Percentiles rank a stretch among this genome's conserved stretches.
phyloP scores from a whole-genome alignment of 2,329 filamentous ascomycete species.

The Neospermospora avenae region DNA sequence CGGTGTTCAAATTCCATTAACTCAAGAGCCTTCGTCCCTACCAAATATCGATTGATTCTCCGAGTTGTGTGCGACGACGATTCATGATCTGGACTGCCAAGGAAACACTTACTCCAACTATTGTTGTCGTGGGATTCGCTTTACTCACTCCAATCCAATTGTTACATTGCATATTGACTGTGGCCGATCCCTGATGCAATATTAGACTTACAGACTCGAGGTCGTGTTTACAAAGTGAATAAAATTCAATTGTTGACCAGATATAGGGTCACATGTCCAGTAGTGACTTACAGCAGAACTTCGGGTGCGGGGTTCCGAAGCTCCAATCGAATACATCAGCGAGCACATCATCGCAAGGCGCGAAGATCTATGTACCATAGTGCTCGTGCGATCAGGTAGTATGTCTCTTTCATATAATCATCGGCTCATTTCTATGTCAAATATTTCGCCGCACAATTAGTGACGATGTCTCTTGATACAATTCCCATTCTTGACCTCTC shows the following conservation, averaged over 20 bases:
- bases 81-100: no score
- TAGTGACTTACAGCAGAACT: not conserved
- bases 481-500: conserved; percentile 78
- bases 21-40: no score
- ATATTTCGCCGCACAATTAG: not conserved
- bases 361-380: not conserved
- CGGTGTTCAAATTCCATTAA: no score
- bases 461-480: conserved; percentile 54
- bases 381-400: not conserved
- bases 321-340: not conserved
- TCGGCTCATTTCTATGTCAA: not conserved
- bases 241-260: not conserved
- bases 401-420: not conserved
- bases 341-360: conserved; percentile 2
- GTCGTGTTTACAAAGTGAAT: no score
- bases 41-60: no score
- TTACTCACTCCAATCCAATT: no score
- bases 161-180: no score
- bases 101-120: no score
- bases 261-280: not conserved
- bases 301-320: not conserved
- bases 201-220: no score
- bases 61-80: no score
- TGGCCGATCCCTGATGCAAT: no score
- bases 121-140: no score